Evolutionary conservation across 495 filamentous ascomycete genomes (phyloP).

Genomic region (Podospora pseudoanserina): DNA sequence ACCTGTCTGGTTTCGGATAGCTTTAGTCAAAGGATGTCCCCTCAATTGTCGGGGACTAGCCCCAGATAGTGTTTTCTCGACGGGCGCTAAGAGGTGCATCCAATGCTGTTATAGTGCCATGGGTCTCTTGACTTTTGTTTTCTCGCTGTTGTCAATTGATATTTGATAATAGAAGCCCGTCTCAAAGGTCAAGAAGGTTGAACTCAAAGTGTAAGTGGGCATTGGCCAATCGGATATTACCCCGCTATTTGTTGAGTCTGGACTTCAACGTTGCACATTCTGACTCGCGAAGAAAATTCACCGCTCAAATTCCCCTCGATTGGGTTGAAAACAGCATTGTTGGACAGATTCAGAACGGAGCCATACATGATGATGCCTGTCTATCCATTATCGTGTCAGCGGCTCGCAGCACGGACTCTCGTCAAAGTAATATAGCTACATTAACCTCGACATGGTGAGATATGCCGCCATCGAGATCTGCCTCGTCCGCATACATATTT

Average conservation of each 20-base stretch:
- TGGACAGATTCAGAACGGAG: background rate
- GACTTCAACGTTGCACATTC: background rate
- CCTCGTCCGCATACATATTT: background rate
- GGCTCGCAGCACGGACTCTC: background rate
- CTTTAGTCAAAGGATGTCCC: background rate
- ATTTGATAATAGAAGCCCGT: background rate
- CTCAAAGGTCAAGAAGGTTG: background rate
- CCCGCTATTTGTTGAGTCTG: background rate
- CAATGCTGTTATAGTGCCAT: background rate
- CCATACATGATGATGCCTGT: background rate
- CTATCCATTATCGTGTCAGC: background rate
- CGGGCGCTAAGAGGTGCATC: background rate
- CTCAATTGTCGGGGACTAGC: background rate
- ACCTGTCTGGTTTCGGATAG: background rate
- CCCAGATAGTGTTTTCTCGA: background rate
- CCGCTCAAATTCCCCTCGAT: background rate
- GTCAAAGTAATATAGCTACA: background rate
- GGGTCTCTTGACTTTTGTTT: background rate
- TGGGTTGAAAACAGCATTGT: background rate
- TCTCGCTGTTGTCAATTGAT: background rate
- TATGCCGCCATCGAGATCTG: background rate
- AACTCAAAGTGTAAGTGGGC: background rate
- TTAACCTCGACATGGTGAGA: background rate
- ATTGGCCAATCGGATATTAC: background rate
- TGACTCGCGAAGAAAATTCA: background rate